A percentile compares a stretch with the other conserved stretches of the same genome.
Conservation (phyloP, 202 grass and related monocot genomes). For the Carex sylvatica region DNA sequence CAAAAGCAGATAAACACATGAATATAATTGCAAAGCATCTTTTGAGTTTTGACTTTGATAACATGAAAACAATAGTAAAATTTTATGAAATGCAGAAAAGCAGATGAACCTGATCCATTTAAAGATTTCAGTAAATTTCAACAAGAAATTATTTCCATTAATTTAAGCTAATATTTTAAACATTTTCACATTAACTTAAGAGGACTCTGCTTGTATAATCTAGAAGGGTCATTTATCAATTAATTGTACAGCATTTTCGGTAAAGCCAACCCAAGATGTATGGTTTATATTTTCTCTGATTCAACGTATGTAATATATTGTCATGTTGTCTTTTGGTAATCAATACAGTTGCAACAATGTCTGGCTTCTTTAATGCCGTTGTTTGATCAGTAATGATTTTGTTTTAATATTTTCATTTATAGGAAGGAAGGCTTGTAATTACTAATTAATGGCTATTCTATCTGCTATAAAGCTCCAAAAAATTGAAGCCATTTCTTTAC, state of each 20-base stretch:
- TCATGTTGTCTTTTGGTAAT: neutral
- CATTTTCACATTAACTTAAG: neutral
- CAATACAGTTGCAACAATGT: neutral
- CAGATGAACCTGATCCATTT: neutral
- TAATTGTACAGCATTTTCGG: neutral
- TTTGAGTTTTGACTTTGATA: neutral
- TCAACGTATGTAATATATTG: neutral
- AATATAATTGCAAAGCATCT: conserved; percentile 1
- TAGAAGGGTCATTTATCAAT: neutral
- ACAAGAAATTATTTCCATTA: neutral
- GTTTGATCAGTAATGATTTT: neutral
- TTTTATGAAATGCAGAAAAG: neutral
- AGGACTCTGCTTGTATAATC: too few relatives aligned
- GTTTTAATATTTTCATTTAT: neutral
- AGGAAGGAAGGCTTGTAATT: neutral
- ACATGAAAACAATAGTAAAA: neutral
- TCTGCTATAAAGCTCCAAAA: neutral
- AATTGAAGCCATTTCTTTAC: neutral
- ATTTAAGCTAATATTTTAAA: neutral
- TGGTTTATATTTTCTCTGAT: neutral
- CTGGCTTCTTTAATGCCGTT: neutral
- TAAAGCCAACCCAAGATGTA: neutral
- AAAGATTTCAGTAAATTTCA: neutral
- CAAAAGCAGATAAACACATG: too few relatives aligned
- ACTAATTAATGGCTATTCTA: neutral